These are phyloP conservation scores for Wickerhamiella azyma DNA, from an alignment of 805 yeast species.

Conservation along the genomic window DNA sequence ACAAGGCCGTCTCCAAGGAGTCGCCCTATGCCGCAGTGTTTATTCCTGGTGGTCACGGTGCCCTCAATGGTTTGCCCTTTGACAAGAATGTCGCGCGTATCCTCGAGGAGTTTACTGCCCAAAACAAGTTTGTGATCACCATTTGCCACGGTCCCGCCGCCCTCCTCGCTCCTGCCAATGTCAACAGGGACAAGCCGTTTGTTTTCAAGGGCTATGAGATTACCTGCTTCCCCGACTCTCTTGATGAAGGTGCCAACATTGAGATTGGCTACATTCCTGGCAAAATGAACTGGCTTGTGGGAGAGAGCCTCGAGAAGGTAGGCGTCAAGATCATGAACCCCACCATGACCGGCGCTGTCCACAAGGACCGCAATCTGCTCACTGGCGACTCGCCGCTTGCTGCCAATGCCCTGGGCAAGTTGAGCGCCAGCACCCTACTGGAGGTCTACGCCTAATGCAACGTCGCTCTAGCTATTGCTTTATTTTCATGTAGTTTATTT, in stretches of 20 bases:
- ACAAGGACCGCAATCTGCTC: not conserved
- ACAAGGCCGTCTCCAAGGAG: not conserved
- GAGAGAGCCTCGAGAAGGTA: not conserved
- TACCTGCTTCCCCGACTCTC: not conserved
- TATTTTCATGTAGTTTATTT: too few species aligned
- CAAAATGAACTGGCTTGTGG: not conserved
- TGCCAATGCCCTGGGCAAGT: not conserved
- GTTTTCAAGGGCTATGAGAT: not conserved
- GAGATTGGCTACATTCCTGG: not conserved
- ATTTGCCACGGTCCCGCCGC: not conserved
- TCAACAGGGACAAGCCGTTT: not conserved
- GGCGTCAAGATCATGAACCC: not conserved
- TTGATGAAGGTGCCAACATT: not conserved
- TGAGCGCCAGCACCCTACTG: not conserved
- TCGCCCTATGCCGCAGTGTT: not conserved
- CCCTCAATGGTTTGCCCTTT: not conserved
- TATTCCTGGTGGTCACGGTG: conserved; percentile 1
- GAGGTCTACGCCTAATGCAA: not conserved
- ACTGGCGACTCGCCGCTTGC: conserved; percentile 1
- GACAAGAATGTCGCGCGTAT: not conserved
- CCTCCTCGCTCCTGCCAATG: not conserved
- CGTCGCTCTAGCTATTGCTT: too few species aligned
- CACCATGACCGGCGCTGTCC: not conserved
- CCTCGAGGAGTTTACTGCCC: not conserved
- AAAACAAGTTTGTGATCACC: not conserved